Evolutionary conservation across 768 basidiomycete species (phyloP), one percentile per base, ranked within the genome.

Genomic region (Multifurca ochricompacta): DNA sequence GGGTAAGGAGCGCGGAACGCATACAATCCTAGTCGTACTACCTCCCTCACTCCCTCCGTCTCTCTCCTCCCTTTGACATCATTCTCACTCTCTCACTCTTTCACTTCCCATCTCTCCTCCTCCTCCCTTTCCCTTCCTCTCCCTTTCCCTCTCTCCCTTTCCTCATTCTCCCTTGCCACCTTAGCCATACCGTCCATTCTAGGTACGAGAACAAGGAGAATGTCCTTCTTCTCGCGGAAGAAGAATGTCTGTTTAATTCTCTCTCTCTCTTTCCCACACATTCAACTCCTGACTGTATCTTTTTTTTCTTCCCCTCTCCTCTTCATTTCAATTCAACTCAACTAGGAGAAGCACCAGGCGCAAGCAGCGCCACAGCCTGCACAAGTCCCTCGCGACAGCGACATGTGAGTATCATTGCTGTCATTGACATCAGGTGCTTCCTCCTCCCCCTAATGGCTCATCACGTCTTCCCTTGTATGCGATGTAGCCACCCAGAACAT

Each of bases 141-240:
- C n/a, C n/a, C n/a, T n/a, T n/a, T n/a, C n/a, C n/a, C n/a, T 10
- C 49, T 45, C 42, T 41, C 45, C 30, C 3, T 23, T 40, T 39
- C 7, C 28, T 5, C 37, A n/a, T 42, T 28, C 48, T 19, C 18
- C 48, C 55, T n/a, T 36, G 41, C 35, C 41, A 21, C 28, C 43
- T 44, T 78, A 76, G 70, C 78, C 80, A 85, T 84, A 77, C 77
- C 81, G 80, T 85, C 79, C 67, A 69, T 85, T 69, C 70, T 83
- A 68, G 73, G 74, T 61, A 66, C 68, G 67, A 77, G 79, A 70
- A 65, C 79, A 60, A 73, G 82, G 69, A 84, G 84, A 81, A 91
- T 91, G 89, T 89, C 87, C 78, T 91, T 90, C 87, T 91, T 91
- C 80, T 85, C 81, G 40, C 79, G 87, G 79, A 89, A 83, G 83